A percentile compares a stretch with the other conserved stretches of the same genome.
Evolutionary conservation across 495 filamentous ascomycete species (phyloP).

Genomic region (Penicillium subrubescens): DNA sequence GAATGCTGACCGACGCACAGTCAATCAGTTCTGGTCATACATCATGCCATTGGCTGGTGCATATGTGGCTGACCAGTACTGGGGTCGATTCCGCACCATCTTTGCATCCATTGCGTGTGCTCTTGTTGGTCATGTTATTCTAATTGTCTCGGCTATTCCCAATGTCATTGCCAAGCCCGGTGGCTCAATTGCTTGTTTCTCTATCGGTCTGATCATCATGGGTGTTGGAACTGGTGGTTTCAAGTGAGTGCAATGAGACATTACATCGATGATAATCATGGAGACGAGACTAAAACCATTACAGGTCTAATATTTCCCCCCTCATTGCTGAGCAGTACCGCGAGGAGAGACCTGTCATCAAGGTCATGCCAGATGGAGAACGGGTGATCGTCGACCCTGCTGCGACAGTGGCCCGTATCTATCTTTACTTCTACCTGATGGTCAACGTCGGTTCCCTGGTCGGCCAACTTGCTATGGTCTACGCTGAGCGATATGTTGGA

Average conservation of each 20-base stretch:
- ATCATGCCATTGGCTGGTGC: conserved; percentile 68
- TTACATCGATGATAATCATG: not conserved
- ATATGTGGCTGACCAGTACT: conserved; percentile 66
- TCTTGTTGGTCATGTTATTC: conserved; percentile 63
- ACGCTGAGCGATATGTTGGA: conserved; percentile 63
- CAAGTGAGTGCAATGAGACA: conserved; percentile 48
- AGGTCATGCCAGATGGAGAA: conserved; percentile 54
- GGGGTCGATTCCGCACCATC: conserved; percentile 60
- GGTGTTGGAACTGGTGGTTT: conserved; percentile 57
- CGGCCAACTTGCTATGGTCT: conserved; percentile 39
- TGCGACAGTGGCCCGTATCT: conserved; percentile 53
- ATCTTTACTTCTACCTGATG: conserved; percentile 53
- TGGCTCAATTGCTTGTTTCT: conserved; percentile 56
- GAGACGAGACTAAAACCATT: not conserved
- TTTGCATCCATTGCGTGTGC: conserved; percentile 54
- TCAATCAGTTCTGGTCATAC: conserved; percentile 79
- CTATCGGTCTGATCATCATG: conserved; percentile 61
- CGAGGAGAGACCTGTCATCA: conserved; percentile 44
- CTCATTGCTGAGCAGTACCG: conserved; percentile 56
- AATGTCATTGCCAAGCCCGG: conserved; percentile 26
- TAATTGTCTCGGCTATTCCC: conserved; percentile 63
- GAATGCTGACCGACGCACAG: conserved; percentile 31
- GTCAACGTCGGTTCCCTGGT: conserved; percentile 55
- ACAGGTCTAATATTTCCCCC: conserved; percentile 64
- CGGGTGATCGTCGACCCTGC: conserved; percentile 70